phyloP scores from a whole-genome alignment of 345 rosid species.

The Acer yangbiense region DNA sequence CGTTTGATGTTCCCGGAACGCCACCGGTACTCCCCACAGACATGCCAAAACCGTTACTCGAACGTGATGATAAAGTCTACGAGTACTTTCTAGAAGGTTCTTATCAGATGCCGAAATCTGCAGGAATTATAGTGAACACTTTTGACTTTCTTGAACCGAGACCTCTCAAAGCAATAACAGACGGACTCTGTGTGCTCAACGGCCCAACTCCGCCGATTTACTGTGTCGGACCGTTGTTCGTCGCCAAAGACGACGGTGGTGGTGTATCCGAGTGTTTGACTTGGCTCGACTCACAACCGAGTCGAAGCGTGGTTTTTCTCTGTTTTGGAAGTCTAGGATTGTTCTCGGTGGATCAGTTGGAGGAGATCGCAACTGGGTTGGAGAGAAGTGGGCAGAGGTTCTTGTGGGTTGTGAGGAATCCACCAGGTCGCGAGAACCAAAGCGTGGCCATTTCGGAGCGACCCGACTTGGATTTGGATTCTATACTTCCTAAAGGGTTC shows the following conservation, averaged over 20 bases:
- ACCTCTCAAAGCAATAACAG: slow-evolving; percentile 35
- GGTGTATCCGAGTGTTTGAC: slow-evolving; percentile 27
- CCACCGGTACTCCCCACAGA: slow-evolving; percentile 36
- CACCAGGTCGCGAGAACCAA: slow-evolving; percentile 28
- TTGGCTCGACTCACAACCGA: slow-evolving; percentile 58
- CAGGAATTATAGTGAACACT: slow-evolving; percentile 59
- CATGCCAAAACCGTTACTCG: slow-evolving; percentile 29
- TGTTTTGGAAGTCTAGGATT: slow-evolving; percentile 67
- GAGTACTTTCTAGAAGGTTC: slow-evolving; percentile 21
- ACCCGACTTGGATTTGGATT: slow-evolving; percentile 29
- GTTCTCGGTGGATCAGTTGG: slow-evolving; percentile 41
- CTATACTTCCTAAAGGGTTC: slow-evolving; percentile 50
- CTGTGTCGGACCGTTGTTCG: slow-evolving; percentile 63
- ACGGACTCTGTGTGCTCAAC: slow-evolving; percentile 46
- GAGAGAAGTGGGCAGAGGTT: slow-evolving; percentile 51
- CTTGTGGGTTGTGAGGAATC: slow-evolving; percentile 58
- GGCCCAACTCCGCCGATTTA: slow-evolving; percentile 40
- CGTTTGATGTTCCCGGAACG: slow-evolving; percentile 43
- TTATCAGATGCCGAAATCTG: slow-evolving; percentile 22
- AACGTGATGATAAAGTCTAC: slow-evolving; percentile 35
- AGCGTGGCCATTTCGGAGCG: not conserved
- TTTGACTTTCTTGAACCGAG: slow-evolving; percentile 54
- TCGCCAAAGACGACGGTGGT: not conserved
- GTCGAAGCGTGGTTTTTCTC: slow-evolving; percentile 46
- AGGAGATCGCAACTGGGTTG: slow-evolving; percentile 51